Base-by-base conservation (phyloP, 345 rosid genomes). In the Luvunga scandens region DNA sequence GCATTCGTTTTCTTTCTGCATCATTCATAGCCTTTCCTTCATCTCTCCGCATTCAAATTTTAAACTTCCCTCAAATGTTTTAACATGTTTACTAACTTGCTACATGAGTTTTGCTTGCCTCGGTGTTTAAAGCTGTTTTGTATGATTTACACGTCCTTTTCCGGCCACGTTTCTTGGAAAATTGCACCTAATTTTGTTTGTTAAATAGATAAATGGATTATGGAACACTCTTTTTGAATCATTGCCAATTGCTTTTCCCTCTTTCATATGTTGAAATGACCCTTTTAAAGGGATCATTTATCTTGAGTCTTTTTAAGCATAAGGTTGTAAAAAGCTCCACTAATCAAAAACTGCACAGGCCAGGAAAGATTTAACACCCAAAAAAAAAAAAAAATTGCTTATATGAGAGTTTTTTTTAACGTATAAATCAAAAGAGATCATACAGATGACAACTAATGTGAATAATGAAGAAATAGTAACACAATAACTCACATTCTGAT, bases 401-500 rank as follows among this genome's bases (percentile, higher is more conserved):
- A 3, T 4, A 13, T 45, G 16, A 10, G 48, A 13, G 50, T 45
- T 3, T 45, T 16, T 13, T 45, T 4, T 10, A 45, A 45, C n/a
- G 50, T 13, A 42, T 59, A 22, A 63, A 45, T 63, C 69, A 74
- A 1, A 1, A 27, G 6, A 39, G 77, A 62, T 42, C 36, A 28
- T 42, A 75, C 33, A 25, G 24, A 25, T 30, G 24, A 6, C 30
- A 55, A 36, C 38, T 45, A 45, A 45, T 45, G 16, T 60, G 77
- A 73, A 73, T 25, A 56, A 50, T 36, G 38, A 71, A 71, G 31
- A 30, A 45, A 78, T 36, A 22, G 61, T 73, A 69, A 72, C 50
- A 78, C 5, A 34, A 7, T 5, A 57, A 57, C 50, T 71, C 75
- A 66, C 64, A 60, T 36, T 77, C 73, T 74, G 48, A 77, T 65